Conservation (phyloP, 805 yeast species). For the Millerozyma acaciae region DNA sequence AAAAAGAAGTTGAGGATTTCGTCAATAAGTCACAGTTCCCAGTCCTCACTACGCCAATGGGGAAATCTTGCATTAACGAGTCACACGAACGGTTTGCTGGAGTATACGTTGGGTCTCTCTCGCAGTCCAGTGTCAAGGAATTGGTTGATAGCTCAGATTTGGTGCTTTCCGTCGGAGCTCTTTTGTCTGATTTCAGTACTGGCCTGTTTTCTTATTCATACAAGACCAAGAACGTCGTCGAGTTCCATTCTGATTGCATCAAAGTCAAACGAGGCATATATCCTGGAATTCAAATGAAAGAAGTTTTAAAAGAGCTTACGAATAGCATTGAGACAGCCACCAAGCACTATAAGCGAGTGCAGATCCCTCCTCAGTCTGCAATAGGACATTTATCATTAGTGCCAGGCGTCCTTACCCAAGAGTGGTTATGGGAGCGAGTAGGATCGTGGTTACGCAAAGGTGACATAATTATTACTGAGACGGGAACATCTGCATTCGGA, state of each 20-base stretch:
- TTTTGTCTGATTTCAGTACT: constrained; percentile 85
- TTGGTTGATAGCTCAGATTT: constrained; percentile 73
- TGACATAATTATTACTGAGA: constrained; percentile 61
- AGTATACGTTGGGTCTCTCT: constrained; percentile 79
- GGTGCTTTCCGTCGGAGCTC: constrained; percentile 74
- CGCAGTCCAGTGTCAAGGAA: constrained; percentile 66
- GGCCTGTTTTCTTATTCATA: constrained; percentile 80
- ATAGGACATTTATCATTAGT: constrained; percentile 23
- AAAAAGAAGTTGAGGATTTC: constrained; percentile 57
- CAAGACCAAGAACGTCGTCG: constrained; percentile 70
- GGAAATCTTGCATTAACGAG: constrained; percentile 77
- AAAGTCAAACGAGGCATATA: constrained; percentile 66
- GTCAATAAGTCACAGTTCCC: constrained; percentile 73
- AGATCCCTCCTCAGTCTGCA: constrained; percentile 48
- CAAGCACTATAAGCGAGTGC: constrained; percentile 42
- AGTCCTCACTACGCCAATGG: constrained; percentile 85
- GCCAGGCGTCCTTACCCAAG: constrained; percentile 46
- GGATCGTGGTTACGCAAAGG: constrained; percentile 57
- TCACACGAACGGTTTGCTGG: constrained; percentile 73
- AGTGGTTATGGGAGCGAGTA: constrained; percentile 59
- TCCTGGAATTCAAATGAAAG: constrained; percentile 71
- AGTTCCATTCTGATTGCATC: constrained; percentile 74
- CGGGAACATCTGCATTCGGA: constrained; percentile 71
- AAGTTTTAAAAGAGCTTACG: constrained; percentile 26
- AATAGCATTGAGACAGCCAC: constrained; percentile 17